phyloP scores from a whole-genome alignment of 805 yeast species.

The Scheffersomyces amazonensis region DNA sequence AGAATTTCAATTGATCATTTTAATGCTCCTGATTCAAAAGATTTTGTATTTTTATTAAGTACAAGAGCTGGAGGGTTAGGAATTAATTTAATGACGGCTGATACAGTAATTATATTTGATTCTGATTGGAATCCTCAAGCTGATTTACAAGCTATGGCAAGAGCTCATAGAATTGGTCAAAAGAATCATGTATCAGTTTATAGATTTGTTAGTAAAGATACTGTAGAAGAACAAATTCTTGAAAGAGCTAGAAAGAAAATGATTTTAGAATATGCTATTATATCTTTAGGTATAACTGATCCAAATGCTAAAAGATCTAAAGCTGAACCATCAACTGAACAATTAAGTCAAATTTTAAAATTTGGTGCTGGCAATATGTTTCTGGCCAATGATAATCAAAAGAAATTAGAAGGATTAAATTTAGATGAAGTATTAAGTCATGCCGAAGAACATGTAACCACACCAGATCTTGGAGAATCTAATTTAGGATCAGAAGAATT shows the following conservation, averaged over 20 bases:
- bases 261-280: constrained; percentile 97
- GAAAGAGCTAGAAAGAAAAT: constrained; percentile 97
- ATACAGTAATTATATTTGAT: constrained; percentile 95
- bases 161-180: constrained; percentile 99
- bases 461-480: constrained; percentile 96
- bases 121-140: constrained; percentile 99
- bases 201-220: constrained; percentile 95
- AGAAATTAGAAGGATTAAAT: constrained; percentile 91
- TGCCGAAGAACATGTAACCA: constrained; percentile 95
- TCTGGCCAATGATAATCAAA: constrained; percentile 90
- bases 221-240: constrained; percentile 95
- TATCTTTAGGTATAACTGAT: constrained; percentile 92
- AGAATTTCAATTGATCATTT: constrained; percentile 94
- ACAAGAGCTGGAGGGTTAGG: constrained; percentile 99
- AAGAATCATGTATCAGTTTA: constrained; percentile 97
- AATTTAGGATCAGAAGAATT: constrained; percentile 98
- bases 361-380: constrained; percentile 99
- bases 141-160: constrained; percentile 98
- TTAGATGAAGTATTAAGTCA: constrained; percentile 93
- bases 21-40: constrained; percentile 90
- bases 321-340: constrained; percentile 77
- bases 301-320: constrained; percentile 46
- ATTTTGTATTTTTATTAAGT: constrained; percentile 83
- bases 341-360: constrained; percentile 87
- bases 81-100: constrained; percentile 98